phyloP scores from a whole-genome alignment of 2,329 filamentous ascomycete genomes.

The Ophiosphaerella narmari region DNA sequence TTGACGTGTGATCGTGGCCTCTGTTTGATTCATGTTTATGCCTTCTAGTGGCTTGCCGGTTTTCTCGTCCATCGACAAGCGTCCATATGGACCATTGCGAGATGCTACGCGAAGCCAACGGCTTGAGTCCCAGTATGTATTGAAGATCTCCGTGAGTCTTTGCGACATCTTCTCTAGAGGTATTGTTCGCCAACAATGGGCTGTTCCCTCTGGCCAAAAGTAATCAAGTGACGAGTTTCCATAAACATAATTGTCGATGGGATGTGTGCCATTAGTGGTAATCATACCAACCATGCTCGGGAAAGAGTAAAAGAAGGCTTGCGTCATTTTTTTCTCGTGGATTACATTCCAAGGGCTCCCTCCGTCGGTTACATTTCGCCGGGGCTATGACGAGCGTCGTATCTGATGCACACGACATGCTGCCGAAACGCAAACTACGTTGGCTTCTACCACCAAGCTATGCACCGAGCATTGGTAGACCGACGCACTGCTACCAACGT shows the following conservation, averaged over 20 bases:
- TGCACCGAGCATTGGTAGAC: background rate
- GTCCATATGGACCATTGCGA: background rate
- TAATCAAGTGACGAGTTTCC: background rate
- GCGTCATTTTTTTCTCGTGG: background rate
- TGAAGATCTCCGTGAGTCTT: slow-evolving; percentile 1
- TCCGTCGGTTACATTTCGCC: background rate
- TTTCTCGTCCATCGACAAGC: background rate
- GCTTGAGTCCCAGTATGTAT: slow-evolving; percentile 3
- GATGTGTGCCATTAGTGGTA: background rate
- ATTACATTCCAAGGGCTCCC: background rate
- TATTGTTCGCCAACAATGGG: background rate
- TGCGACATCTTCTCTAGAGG: background rate
- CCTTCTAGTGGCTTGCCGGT: background rate
- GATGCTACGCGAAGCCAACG: background rate
- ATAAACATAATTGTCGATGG: slow-evolving; percentile 1
- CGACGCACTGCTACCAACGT: background rate
- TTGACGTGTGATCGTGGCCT: background rate
- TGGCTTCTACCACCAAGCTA: background rate
- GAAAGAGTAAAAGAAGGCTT: background rate
- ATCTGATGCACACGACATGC: background rate
- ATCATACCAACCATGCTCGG: background rate
- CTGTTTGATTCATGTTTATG: background rate
- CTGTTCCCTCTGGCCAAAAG: background rate
- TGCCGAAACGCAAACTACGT: background rate
- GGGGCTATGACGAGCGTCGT: background rate